Evolutionary conservation across 108 stramenopile genomes (phyloP).

Genomic region (Conticribra weissflogii): DNA sequence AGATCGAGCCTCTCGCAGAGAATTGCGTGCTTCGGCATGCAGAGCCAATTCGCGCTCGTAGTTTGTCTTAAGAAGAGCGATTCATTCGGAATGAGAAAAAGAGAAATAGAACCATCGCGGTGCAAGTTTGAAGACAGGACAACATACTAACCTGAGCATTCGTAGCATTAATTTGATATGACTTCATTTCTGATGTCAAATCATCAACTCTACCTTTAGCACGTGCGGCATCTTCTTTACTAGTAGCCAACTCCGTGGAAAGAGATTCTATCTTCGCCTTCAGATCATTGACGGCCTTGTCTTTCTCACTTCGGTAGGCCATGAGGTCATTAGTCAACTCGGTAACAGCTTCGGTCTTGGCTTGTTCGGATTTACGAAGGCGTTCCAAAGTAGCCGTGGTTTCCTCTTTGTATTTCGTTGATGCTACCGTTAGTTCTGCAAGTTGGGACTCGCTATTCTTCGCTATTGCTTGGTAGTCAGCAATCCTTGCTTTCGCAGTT

Average conservation of each 20-base stretch:
- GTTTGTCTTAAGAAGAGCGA: conserved; percentile 45
- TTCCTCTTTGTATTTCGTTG: conserved; percentile 64
- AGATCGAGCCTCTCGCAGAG: conserved; percentile 69
- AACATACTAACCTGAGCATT: conserved; percentile 28
- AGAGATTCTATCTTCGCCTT: conserved; percentile 60
- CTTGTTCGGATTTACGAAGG: conserved; percentile 58
- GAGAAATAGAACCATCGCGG: not conserved
- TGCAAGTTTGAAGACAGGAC: not conserved
- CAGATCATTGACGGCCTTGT: conserved; percentile 59
- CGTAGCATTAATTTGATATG: conserved; percentile 55
- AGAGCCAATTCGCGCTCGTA: conserved; percentile 86
- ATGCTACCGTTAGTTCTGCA: conserved; percentile 61
- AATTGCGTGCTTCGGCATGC: conserved; percentile 75
- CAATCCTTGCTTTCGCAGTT: conserved; percentile 51
- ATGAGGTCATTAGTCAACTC: conserved; percentile 82
- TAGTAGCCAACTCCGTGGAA: conserved; percentile 42
- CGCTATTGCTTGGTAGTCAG: conserved; percentile 66
- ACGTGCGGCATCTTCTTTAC: conserved; percentile 61
- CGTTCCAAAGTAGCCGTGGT: conserved; percentile 45
- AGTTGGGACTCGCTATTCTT: conserved; percentile 75
- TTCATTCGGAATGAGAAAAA: not conserved
- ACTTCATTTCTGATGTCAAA: conserved; percentile 60
- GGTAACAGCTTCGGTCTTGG: conserved; percentile 63
- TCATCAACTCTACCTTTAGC: conserved; percentile 46
- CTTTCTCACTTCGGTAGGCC: conserved; percentile 68